Percentiles rank a stretch among this genome's conserved stretches.
These are phyloP conservation scores for Plicaturopsis crispa DNA, from an alignment of 768 basidiomycete species.

Conservation along the genomic window DNA sequence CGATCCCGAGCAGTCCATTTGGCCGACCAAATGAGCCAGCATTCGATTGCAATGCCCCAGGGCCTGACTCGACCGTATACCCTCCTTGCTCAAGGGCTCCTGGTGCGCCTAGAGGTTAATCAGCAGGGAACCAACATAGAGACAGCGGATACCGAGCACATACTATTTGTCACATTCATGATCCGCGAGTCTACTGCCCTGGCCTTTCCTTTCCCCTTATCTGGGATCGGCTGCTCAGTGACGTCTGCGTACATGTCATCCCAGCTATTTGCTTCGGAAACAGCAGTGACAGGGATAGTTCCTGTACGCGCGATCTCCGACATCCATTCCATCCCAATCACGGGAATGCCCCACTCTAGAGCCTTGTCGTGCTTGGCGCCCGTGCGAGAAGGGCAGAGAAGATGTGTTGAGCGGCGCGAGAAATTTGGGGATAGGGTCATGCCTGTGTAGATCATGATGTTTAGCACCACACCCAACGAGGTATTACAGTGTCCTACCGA, in stretches of 20 bases:
- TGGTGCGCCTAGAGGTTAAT: too few species aligned
- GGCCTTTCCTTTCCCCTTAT: constrained; percentile 26
- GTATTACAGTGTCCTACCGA: constrained; percentile 38
- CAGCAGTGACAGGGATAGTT: too few species aligned
- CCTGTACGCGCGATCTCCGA: constrained; percentile 52
- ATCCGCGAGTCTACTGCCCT: constrained; percentile 20
- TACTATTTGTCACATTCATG: constrained; percentile 31
- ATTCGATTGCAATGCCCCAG: too few species aligned
- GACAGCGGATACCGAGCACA: background rate
- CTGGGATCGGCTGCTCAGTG: constrained; percentile 2
- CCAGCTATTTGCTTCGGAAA: too few species aligned
- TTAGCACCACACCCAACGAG: background rate
- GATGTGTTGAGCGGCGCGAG: constrained; percentile 66
- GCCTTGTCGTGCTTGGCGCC: constrained; percentile 80
- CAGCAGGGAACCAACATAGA: too few species aligned
- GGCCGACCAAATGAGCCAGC: too few species aligned
- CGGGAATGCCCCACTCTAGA: constrained; percentile 66
- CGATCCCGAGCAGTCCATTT: too few species aligned
- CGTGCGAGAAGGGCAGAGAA: constrained; percentile 63
- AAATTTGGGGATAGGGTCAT: constrained; percentile 49
- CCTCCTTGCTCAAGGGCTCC: too few species aligned
- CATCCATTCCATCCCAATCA: constrained; percentile 71
- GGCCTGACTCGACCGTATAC: too few species aligned
- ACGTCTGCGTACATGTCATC: too few species aligned
- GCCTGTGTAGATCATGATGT: constrained; percentile 27